Base-by-base conservation (phyloP, 1,284 basidiomycete genomes). In the Trichosporon sp. region DNA sequence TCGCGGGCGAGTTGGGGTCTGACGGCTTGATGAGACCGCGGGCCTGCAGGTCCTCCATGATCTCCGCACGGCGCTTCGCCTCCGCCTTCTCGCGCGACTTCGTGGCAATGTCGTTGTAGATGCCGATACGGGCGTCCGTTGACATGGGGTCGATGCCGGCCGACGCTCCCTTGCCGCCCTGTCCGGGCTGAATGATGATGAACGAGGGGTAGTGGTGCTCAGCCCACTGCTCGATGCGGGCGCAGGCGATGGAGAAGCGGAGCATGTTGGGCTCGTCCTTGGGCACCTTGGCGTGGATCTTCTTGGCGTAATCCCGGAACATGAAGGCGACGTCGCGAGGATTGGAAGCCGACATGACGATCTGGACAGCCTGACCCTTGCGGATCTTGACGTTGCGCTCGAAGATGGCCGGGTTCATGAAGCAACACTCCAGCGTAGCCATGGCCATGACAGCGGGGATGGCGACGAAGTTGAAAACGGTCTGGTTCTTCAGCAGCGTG, bases 361-460 rank as follows among this genome's bases (percentile, higher is more conserved):
- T 84, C 72, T 83, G 76, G 4, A 94, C 91, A 33, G 95, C 93
- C 71, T 90, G 86, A 1, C 92, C 92, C 77, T 95, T 95, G 63
- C 95, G 86, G 73, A 99, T 99, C 82, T 99, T 98, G 79, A 98
- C 89, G 74, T 97, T 96, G 73, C 86, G 82, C 73, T 90, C 85
- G 80, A 97, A 88, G 83, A 99, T 90, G n/a, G 84, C 82, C 1
- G 87, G 86, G 81, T 99, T 99, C 90, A 91, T 92, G 81, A 95
- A 96, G 80, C 94, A 95, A 60, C 90, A 79, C 58, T 90, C 86
- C 27, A 99, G 83, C 7, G 95, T 99, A 6, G 96, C 95, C 71
- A 90, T 90, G 0, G 95, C 94, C 95, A 99, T 98, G 23, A 89
- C 87, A 33, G 91, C 92, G 10, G 95, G 95, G 65, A 98, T 92